Evolutionary conservation across 768 basidiomycete species (phyloP), one percentile per base, ranked within the genome.

Genomic region (Serpula lacrymans): DNA sequence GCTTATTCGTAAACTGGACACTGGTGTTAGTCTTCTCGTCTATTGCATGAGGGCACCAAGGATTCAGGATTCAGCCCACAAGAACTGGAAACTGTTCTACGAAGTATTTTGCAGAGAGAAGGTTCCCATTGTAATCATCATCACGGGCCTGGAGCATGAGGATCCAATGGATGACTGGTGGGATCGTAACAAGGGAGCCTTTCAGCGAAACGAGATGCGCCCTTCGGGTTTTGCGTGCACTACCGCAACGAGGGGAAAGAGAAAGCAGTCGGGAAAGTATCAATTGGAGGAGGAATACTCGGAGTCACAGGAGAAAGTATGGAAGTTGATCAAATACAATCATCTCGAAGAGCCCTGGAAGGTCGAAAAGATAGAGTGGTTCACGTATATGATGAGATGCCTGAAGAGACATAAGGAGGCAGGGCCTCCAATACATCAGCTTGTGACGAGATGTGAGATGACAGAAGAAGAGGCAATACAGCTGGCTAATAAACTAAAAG

Each of bases 91-190:
- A 10, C 51, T 71, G 7, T 70, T 71, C 45, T 28, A 57, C 12
- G 60, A 72, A 30, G 55, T 69, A 23, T 54, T 72, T 10, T 72
- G 70, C 36, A 52, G 54, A 36, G 49, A 51, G 27, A 34, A 58
- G 27, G 71, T 74, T 5, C 72, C 71, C 9, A 59, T 66, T 13
- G 55, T 68, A 0, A 38, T 72, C 17, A 63, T 65, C 20, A 47
- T 74, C 34, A 72, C 69, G 5, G 58, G 69, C 20, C 46, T 72
- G 18, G 70, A 70, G 49, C 52, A 69, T 23, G 54, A 67, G 17
- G 7, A 8, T 5, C 30, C n/a, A 20, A 65, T 67, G 63, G 65
- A 65, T 33, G 34, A 50, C n/a, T 67, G 65, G 63, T 65, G 63
- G 65, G 10, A 0, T 8, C 48, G 57, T 43, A 67, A 65, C 38